Conservation (phyloP, 176 grass and related monocot species). For the Avena sativa region DNA sequence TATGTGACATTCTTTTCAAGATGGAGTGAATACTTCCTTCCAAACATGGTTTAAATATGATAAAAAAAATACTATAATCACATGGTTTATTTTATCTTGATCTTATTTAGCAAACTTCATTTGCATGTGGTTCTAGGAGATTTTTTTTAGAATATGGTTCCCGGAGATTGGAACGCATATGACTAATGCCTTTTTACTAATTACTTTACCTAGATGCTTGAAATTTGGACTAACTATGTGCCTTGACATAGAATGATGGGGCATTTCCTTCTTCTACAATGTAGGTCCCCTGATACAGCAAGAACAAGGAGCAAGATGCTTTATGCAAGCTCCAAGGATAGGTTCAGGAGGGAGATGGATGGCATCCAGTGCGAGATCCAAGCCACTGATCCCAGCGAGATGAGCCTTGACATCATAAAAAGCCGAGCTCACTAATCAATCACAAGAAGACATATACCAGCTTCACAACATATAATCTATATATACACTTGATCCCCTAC, state of each 20-base stretch:
- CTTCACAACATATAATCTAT: conserved; percentile 7
- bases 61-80: neutral
- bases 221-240: neutral
- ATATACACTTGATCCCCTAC: neutral
- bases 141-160: neutral
- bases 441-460: neutral
- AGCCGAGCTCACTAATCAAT: conserved; percentile 42
- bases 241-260: neutral
- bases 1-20: too few species aligned
- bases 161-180: neutral
- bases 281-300: conserved; percentile 60
- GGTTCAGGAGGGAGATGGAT: conserved; percentile 70
- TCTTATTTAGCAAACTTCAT: neutral
- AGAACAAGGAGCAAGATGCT: conserved; percentile 67
- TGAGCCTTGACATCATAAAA: conserved; percentile 67
- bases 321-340: conserved; percentile 68
- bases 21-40: neutral
- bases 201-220: neutral
- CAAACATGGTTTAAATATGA: neutral
- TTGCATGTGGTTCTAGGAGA: neutral
- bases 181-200: neutral
- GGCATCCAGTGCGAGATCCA: conserved; percentile 69
- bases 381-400: conserved; percentile 65
- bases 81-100: neutral
- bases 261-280: neutral